phyloP scores from a whole-genome alignment of 345 rosid genomes.

The Tarenaya hassleriana region DNA sequence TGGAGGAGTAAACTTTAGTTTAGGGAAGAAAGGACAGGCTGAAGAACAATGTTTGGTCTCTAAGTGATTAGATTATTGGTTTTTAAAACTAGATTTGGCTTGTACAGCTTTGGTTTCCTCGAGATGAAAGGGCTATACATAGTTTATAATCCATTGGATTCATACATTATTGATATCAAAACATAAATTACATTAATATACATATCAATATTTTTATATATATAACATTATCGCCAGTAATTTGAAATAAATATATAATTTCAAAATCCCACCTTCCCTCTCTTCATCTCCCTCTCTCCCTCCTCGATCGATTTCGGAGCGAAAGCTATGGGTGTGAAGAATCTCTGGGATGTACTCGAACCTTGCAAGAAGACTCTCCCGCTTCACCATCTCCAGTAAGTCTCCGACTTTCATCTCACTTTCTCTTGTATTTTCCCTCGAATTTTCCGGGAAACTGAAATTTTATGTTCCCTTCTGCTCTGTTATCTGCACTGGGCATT shows the following conservation, averaged over 20 bases:
- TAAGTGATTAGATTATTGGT: too few relatives aligned
- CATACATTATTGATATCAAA: too few relatives aligned
- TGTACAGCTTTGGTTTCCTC: too few relatives aligned
- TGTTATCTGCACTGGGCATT: neutral
- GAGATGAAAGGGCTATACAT: too few relatives aligned
- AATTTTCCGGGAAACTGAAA: neutral
- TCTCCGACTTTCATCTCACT: neutral
- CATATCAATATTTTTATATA: too few relatives aligned
- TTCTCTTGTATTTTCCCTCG: neutral
- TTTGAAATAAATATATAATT: neutral
- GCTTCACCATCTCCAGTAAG: conserved; percentile 76
- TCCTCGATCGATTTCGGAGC: neutral
- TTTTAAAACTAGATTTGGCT: too few relatives aligned
- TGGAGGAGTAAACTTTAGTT: too few relatives aligned
- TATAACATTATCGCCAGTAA: neutral
- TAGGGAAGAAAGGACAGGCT: too few relatives aligned
- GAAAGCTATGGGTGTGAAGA: conserved; percentile 68
- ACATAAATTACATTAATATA: too few relatives aligned
- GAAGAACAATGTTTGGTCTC: too few relatives aligned
- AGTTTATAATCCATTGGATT: too few relatives aligned
- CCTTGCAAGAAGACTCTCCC: conserved; percentile 86
- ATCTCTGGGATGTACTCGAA: conserved; percentile 80
- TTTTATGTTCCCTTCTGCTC: neutral
- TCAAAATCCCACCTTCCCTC: neutral
- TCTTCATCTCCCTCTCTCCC: conserved; percentile 2